Percentiles rank a stretch among this genome's conserved stretches.
These are phyloP conservation scores for Kwoniella bestiolae DNA, from an alignment of 768 basidiomycete species.

Conservation along the genomic window DNA sequence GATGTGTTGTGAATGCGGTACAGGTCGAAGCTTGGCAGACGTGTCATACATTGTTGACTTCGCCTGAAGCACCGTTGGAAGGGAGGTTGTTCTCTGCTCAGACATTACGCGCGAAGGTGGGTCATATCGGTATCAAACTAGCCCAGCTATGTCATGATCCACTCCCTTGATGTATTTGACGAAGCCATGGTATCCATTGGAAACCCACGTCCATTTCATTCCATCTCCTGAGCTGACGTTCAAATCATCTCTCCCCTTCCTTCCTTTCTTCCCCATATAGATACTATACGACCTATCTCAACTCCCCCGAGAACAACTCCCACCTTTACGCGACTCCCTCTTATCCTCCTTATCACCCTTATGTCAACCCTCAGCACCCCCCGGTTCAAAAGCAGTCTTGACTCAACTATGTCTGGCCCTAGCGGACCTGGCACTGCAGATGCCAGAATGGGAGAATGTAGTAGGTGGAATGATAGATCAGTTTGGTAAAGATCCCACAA, in stretches of 20 bases:
- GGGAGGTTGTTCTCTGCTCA: conserved; percentile 95
- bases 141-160: no score
- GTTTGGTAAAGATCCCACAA: conserved; percentile 81
- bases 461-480: conserved; percentile 79
- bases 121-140: no score
- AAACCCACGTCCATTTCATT: no score
- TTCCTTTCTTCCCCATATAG: conserved; percentile 59
- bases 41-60: conserved; percentile 86
- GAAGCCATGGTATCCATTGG: no score
- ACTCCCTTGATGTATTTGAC: no score
- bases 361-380: conserved; percentile 58
- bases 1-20: neutral
- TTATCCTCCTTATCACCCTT: conserved; percentile 74
- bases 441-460: conserved; percentile 76
- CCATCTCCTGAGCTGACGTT: no score
- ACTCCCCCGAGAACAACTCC: conserved; percentile 72
- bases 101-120: conserved; percentile 90
- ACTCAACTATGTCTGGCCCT: conserved; percentile 88
- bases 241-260: neutral
- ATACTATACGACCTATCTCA: conserved; percentile 93
- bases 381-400: conserved; percentile 80
- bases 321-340: conserved; percentile 85
- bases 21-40: conserved; percentile 96
- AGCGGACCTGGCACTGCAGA: conserved; percentile 86
- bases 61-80: conserved; percentile 73